Base-by-base conservation (phyloP, 345 rosid species). In the Heritiera littoralis region DNA sequence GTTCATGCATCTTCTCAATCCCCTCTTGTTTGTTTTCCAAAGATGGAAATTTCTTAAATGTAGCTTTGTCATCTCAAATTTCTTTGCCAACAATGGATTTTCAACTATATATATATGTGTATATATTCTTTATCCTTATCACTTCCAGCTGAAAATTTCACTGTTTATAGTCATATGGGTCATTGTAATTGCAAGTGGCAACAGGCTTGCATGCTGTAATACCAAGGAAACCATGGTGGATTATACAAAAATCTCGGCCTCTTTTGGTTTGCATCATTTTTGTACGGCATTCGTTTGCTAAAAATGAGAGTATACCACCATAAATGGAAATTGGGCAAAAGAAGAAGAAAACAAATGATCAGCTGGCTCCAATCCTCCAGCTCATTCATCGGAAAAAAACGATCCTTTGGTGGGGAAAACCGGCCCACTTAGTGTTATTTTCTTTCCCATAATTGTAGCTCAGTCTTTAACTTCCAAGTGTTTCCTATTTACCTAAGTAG, bases 41-140 rank as follows among this genome's bases (percentile, higher is more conserved):
- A 15, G 17, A 51, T 32, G 58, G 23, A 71, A 71, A 20, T 40
- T 66, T n/a, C 72, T 23, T 6, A 49, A 70, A 23, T 20, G 54
- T 54, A 15, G 58, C 58, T 15, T 48, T 69, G 45, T 72, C 75
- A 72, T 45, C 43, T 71, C 41, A 48, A 23, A 14, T 4, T 13
- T 23, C 2, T 32, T 72, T 52, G 12, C 75, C 46, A 52, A 32
- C 28, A 72, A 32, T 32, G 38, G 38, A 35, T 35, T 35, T 35
- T 35, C 38, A 35, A 35, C 38, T 40, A 40, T 40, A 40, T 40
- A 40, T 40, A 40, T 40, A 40, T 40, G 3, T 40, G 4, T 32
- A 52, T 14, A 9, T 51, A 71, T 51, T n/a, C 23, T 17, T 52
- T 15, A 72, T 72, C 75, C 75, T 72, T 51, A 51, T 72, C 75